Base-by-base conservation (phyloP, 345 rosid species). In the Firmiana major region DNA sequence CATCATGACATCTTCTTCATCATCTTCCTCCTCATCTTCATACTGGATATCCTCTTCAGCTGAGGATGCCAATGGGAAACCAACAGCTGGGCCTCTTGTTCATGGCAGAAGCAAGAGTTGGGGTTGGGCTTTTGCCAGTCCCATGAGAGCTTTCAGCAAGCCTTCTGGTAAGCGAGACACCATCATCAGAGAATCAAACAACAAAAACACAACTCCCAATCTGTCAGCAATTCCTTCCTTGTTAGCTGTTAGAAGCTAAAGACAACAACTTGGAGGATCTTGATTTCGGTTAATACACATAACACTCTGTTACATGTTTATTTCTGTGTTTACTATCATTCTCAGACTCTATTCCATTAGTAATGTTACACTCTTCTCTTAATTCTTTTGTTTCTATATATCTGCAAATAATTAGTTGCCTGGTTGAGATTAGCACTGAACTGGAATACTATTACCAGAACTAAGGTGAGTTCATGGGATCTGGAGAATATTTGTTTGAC, bases 61-160 rank as follows among this genome's bases (percentile, higher is more conserved):
- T 45, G 90, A 85, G 63, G 85, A 82, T 7, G 77, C 78, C 75
- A 87, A 85, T 76, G 84, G 88, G 26, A 89, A 91, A 80, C 7
- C 85, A 67, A 9, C 82, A 22, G 78, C 81, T 1, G 82, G 84
- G 0, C 38, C 78, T 13, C 82, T 85, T 11, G 70, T 83, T 31
- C 80, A 85, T 71, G 85, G 87, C 1, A 81, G 90, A 45, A 80
- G 74, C 16, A 88, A 85, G 72, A 87, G 92, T 80, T 92, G 99
- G 98, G 88, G 90, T 9, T 92, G 97, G 98, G 93, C 98, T 9
- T 92, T 96, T 68, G 91, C 98, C 4, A 91, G 97, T 59, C 99
- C 99, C 1, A 91, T 93, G 97, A 93, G 98, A 87, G 98, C 97
- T 46, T 91, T 96, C 57, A 82, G 78, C 75, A 88, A 84, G 72